Evolutionary conservation across 2,329 filamentous ascomycete genomes (phyloP).

Genomic region (Pyricularia pennisetigena): DNA sequence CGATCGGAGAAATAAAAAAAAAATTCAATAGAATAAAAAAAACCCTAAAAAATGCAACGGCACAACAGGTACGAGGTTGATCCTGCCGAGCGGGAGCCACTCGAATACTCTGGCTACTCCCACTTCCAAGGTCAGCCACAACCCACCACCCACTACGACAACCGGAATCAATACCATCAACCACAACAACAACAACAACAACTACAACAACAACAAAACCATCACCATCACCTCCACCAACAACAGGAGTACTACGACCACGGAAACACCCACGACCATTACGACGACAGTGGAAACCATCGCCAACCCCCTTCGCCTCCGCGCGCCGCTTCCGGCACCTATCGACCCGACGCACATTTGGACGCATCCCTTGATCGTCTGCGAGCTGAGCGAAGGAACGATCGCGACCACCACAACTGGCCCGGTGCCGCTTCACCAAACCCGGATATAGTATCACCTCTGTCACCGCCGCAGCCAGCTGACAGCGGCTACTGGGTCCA

Average conservation of each 20-base stretch:
- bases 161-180: neutral
- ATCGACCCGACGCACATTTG: slow-evolving; percentile 19
- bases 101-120: slow-evolving; percentile 8
- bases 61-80: slow-evolving; percentile 12
- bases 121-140: slow-evolving; percentile 2
- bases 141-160: neutral
- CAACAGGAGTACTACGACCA: slow-evolving; percentile 7
- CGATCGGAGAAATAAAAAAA: neutral
- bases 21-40: neutral
- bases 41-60: slow-evolving; percentile 9
- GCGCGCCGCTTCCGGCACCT: slow-evolving; percentile 10
- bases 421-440: slow-evolving; percentile 11
- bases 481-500: slow-evolving; percentile 14
- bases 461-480: slow-evolving; percentile 18
- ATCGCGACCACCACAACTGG: slow-evolving; percentile 12
- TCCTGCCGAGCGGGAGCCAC: slow-evolving; percentile 12
- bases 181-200: slow-evolving; percentile 4
- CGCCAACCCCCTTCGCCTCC: slow-evolving; percentile 12
- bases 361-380: slow-evolving; percentile 25
- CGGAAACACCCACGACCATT: slow-evolving; percentile 4
- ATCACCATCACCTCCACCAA: slow-evolving; percentile 6
- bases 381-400: slow-evolving; percentile 23
- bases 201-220: neutral
- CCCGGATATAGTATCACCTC: slow-evolving; percentile 14
- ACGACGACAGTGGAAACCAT: slow-evolving; percentile 4